Base-by-base conservation (phyloP, 257 asterid genomes). In the Leonotis leonurus region DNA sequence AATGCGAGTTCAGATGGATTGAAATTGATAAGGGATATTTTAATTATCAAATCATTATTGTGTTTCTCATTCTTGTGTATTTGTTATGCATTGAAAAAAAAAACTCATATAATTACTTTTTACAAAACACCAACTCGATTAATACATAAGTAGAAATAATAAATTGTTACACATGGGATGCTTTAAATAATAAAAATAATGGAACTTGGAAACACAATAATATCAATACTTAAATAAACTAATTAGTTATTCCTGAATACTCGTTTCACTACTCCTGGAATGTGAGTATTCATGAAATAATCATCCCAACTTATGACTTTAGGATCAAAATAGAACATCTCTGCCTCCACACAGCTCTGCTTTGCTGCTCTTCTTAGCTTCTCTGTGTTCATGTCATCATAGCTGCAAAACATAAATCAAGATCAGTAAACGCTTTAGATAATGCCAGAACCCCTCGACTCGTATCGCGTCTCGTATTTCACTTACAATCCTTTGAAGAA, bases 121-220 rank as follows among this genome's bases (percentile, higher is more conserved):
- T n/a, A n/a, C n/a, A n/a, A n/a, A n/a, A n/a, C n/a, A 6, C 95
- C 93, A 0, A 79, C 11, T n/a, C 87, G 95, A n/a, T 27, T 27
- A 6, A 70, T 43, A 16, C 49, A 43, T 43, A 8, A 14, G 16
- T 2, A 14, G 11, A 14, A 43, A 43, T 43, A 3, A 39, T 13
- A 13, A 39, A 13, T 39, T 39, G 45, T 18, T 39, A 39, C 18
- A 39, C n/a, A 39, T 5, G 17, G 18, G 16, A 40, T 13, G 46
- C 1, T 2, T 40, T 40, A 0, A 40, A 40, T 40, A n/a, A n/a
- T n/a, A 5, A 39, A 13, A 39, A 39, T 39, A 39, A 39, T 39
- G 18, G 6, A 39, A 6, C 3, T 3, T 30, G 35, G 35, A 30
- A 5, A 32, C 41, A 36, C 40, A 33, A 6, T 4, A 39, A 3